Conservation (phyloP, 1,139 yeast species). For the Geotrichum phurueaensis region DNA sequence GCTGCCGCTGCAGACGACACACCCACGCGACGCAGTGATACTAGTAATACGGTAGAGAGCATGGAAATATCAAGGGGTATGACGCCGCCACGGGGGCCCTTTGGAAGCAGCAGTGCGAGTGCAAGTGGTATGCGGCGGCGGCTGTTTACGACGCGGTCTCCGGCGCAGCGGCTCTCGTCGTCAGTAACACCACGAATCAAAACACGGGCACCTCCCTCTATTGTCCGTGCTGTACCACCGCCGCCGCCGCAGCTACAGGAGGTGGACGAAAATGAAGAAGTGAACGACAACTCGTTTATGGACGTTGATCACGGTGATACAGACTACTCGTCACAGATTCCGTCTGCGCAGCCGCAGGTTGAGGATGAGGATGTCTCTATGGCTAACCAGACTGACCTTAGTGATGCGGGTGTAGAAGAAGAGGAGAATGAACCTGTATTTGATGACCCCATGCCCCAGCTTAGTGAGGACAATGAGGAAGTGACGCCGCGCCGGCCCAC, state of each 20-base stretch:
- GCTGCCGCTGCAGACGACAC: not conserved
- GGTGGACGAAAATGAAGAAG: not conserved
- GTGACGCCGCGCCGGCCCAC: not conserved
- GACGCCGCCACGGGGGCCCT: not conserved
- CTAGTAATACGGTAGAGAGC: not conserved
- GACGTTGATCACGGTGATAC: not conserved
- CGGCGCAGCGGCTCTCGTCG: conserved; percentile 22
- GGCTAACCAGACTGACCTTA: conserved; percentile 20
- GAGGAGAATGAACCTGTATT: conserved; percentile 21
- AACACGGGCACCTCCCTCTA: not conserved
- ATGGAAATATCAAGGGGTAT: conserved; percentile 6
- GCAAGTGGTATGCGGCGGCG: conserved; percentile 4
- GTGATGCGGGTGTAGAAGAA: conserved; percentile 20
- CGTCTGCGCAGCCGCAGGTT: conserved; percentile 11
- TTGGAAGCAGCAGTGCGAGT: conserved; percentile 4
- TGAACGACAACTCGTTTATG: conserved; percentile 5
- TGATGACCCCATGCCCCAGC: conserved; percentile 1
- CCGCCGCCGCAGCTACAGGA: not conserved
- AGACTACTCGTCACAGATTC: conserved; percentile 10
- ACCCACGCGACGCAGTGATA: conserved; percentile 4
- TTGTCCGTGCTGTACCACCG: not conserved
- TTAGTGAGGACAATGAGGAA: not conserved
- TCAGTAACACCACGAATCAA: conserved; percentile 14
- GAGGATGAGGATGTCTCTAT: not conserved
- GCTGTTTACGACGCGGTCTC: conserved; percentile 18